Evolutionary conservation across 257 asterid genomes (phyloP).

Genomic region (Solanum corneliomulleri): DNA sequence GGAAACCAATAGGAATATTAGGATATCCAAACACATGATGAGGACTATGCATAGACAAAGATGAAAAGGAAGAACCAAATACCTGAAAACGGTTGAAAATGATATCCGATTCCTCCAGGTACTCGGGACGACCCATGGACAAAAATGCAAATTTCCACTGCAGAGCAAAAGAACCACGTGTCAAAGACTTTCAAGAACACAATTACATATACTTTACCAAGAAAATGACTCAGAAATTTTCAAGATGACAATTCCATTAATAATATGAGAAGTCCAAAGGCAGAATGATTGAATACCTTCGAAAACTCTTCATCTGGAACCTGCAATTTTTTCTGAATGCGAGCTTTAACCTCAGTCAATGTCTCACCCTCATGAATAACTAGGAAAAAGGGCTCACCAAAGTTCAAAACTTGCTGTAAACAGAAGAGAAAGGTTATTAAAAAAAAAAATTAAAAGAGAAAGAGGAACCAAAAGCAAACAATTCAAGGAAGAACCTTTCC

Average conservation of each 20-base stretch:
- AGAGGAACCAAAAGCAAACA: neutral
- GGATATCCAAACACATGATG: neutral
- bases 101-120: slow-evolving; percentile 51
- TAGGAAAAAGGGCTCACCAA: slow-evolving; percentile 68
- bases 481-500: neutral
- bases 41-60: neutral
- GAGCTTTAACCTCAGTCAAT: slow-evolving; percentile 39
- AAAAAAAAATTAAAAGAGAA: neutral
- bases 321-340: slow-evolving; percentile 54
- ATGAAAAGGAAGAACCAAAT: neutral
- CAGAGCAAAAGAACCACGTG: neutral
- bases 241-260: neutral
- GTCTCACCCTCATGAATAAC: slow-evolving; percentile 63
- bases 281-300: slow-evolving; percentile 24
- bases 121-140: slow-evolving; percentile 58
- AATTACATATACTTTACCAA: neutral
- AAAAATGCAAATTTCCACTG: slow-evolving; percentile 71
- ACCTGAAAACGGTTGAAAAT: slow-evolving; percentile 59
- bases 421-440: neutral
- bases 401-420: slow-evolving; percentile 41
- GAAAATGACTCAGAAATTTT: neutral
- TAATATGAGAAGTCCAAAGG: neutral
- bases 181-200: neutral
- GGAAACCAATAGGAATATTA: slow-evolving; percentile 1
- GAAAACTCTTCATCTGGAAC: slow-evolving; percentile 62